Evolutionary conservation across 2,329 filamentous ascomycete species (phyloP).

Genomic region (Scolecobasidium constrictum): DNA sequence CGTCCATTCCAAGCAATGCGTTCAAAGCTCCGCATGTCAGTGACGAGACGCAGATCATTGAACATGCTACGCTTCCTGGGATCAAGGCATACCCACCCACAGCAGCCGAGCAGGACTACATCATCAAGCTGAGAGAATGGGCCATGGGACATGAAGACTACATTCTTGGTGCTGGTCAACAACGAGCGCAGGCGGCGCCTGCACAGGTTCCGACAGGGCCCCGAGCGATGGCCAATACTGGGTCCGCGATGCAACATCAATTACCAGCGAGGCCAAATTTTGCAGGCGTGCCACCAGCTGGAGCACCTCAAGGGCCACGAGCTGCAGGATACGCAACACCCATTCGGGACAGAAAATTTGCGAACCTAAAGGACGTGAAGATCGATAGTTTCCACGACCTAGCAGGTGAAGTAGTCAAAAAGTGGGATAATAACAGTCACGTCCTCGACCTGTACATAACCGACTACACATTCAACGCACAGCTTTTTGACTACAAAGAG

Average conservation of each 20-base stretch:
- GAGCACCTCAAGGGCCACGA: too few species aligned
- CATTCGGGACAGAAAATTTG: constrained; percentile 39
- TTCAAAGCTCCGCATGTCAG: constrained; percentile 13
- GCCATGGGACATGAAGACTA: neutral
- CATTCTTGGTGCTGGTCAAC: neutral
- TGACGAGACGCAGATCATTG: neutral
- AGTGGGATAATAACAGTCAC: constrained; percentile 32
- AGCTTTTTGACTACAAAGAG: constrained; percentile 46
- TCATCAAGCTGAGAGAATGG: neutral
- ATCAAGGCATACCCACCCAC: neutral
- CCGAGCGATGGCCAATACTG: neutral
- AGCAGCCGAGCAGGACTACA: neutral
- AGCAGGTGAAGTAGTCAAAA: constrained; percentile 58
- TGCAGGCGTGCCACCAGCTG: neutral
- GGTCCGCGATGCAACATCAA: neutral
- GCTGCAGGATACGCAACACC: constrained; percentile 17
- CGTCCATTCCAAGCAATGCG: constrained; percentile 15
- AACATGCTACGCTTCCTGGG: neutral
- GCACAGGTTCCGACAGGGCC: too few species aligned
- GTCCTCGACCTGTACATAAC: constrained; percentile 60
- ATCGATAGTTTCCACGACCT: constrained; percentile 54
- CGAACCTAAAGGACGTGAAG: constrained; percentile 52
- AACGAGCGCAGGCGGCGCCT: neutral
- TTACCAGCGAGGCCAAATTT: neutral
- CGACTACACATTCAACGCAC: constrained; percentile 66